A percentile compares a stretch with the other conserved stretches of the same genome.
Evolutionary conservation across 495 filamentous ascomycete species (phyloP).

Genomic region (Penicillium salamii): DNA sequence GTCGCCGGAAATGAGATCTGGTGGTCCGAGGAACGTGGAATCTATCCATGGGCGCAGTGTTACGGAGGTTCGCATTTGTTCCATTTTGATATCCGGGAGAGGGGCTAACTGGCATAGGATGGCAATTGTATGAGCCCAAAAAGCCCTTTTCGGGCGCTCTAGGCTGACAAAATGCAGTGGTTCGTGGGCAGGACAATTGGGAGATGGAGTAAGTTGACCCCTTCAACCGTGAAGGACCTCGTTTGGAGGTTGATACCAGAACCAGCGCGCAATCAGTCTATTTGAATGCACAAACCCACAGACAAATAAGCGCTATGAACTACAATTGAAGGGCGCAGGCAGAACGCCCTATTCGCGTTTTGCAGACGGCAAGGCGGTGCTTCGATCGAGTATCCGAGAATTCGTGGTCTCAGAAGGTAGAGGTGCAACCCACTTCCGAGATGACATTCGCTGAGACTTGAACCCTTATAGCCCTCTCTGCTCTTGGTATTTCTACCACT

Average conservation of each 20-base stretch:
- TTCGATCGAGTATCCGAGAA: slow-evolving; percentile 88
- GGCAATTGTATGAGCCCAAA: slow-evolving; percentile 51
- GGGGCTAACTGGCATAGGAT: slow-evolving; percentile 37
- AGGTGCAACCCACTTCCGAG: not conserved
- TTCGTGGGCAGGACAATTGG: slow-evolving; percentile 92
- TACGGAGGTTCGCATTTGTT: slow-evolving; percentile 66
- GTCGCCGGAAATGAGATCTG: slow-evolving; percentile 78
- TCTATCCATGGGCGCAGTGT: slow-evolving; percentile 97
- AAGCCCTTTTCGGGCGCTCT: slow-evolving; percentile 4
- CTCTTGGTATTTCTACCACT: slow-evolving; percentile 80
- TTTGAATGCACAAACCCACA: slow-evolving; percentile 83
- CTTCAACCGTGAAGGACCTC: no score
- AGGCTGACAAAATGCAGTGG: slow-evolving; percentile 45
- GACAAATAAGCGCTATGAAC: slow-evolving; percentile 72
- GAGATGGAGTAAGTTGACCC: slow-evolving; percentile 62
- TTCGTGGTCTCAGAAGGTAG: slow-evolving; percentile 82
- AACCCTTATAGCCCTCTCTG: slow-evolving; percentile 56
- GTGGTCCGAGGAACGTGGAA: slow-evolving; percentile 56
- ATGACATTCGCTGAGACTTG: not conserved
- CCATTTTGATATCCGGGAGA: not conserved
- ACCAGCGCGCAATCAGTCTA: slow-evolving; percentile 76
- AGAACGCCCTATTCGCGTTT: slow-evolving; percentile 93
- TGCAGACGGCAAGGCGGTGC: slow-evolving; percentile 93
- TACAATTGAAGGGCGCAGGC: slow-evolving; percentile 93
- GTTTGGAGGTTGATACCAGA: not conserved